phyloP scores from a whole-genome alignment of 805 yeast genomes.

The Diddensiella caesifluorescens region DNA sequence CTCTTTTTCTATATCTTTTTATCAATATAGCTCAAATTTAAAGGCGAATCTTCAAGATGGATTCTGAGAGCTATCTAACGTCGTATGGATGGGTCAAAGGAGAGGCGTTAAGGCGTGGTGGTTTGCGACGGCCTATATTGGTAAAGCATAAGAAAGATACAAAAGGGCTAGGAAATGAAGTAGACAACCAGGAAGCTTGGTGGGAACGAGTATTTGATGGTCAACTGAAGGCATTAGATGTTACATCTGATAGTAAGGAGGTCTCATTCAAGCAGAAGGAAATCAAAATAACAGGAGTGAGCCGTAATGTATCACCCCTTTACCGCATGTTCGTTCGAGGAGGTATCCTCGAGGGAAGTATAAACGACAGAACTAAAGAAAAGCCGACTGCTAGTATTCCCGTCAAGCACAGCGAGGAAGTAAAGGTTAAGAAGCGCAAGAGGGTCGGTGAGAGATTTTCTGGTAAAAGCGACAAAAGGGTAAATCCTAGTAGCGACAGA shows the following conservation, averaged over 20 bases:
- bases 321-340: slow-evolving; percentile 86
- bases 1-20: neutral
- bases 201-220: slow-evolving; percentile 97
- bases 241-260: slow-evolving; percentile 33
- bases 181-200: slow-evolving; percentile 82
- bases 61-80: slow-evolving; percentile 64
- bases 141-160: slow-evolving; percentile 88
- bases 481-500: too few relatives aligned
- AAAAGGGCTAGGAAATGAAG: slow-evolving; percentile 80
- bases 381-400: slow-evolving; percentile 15
- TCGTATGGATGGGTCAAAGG: slow-evolving; percentile 93
- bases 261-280: slow-evolving; percentile 54
- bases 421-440: slow-evolving; percentile 1
- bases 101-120: slow-evolving; percentile 73
- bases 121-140: slow-evolving; percentile 75
- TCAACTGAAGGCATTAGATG: slow-evolving; percentile 73
- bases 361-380: slow-evolving; percentile 12
- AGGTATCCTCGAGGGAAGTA: slow-evolving; percentile 64
- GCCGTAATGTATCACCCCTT: slow-evolving; percentile 60
- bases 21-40: neutral
- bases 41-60: slow-evolving; percentile 59
- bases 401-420: slow-evolving; percentile 13
- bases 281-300: slow-evolving; percentile 39
- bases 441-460: neutral
- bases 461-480: neutral